Base-by-base conservation (phyloP, 257 asterid species). In the Echium plantagineum region DNA sequence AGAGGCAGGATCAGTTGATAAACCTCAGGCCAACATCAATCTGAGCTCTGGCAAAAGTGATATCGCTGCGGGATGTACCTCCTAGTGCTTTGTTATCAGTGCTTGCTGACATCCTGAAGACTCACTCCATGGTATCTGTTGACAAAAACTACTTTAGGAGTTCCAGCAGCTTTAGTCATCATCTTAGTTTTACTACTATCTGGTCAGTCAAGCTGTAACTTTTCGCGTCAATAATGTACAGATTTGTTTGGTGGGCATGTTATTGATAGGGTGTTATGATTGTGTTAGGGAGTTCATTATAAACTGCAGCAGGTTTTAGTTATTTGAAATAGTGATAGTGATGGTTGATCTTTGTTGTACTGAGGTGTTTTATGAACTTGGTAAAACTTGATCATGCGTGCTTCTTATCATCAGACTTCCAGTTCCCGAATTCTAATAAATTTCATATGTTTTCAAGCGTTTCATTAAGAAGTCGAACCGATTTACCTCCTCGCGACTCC, bases 1-100 rank as follows among this genome's bases (percentile, higher is more conserved):
- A 35, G 78, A 75, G 47, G 80, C 49, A 49, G 87, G 67, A 60
- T 78, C 83, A 15, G 71, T 83, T 63, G 79, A 73, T 69, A 77
- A 63, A 51, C 66, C 71, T 3, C 73, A 63, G 61, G 78, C 75
- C 51, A 77, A 58, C 61, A 65, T 72, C 60, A 80, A 83, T 62
- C 79, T 72, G 13, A 77, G 78, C 59, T 48, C 75, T 22, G 84
- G 72, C 48, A 79, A 67, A 47, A 72, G 66, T 46, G 76, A 60
- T 57, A 72, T 52, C 49, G 67, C 75, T 52, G 71, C 73, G 51
- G 64, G 81, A 65, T 58, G 72, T 55, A 71, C 82, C 61, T 70
- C 79, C 66, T 61, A 81, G 78, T 69, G 72, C 65, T 35, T 35
- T 8, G 46, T 7, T 7, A 35, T 3, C 46, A 35, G 9, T 35